Evolutionary conservation across 1,284 basidiomycete genomes (phyloP).

Genomic region (Cryptococcus sp.): DNA sequence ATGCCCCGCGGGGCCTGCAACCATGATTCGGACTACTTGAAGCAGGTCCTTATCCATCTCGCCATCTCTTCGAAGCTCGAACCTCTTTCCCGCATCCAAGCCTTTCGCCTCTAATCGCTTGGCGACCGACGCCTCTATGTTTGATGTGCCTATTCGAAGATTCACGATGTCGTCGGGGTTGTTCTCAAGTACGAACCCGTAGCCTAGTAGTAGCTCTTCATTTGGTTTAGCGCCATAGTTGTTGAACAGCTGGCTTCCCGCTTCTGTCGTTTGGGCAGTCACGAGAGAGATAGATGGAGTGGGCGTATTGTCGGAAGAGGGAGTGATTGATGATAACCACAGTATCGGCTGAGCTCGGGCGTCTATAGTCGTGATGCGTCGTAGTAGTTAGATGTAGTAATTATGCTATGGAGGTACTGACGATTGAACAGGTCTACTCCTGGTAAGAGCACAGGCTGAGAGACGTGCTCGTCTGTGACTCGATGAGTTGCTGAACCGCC

Average conservation of each 20-base stretch:
- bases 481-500: conserved; percentile 16
- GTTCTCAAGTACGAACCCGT: conserved; percentile 73
- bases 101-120: conserved; percentile 26
- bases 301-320: conserved; percentile 11
- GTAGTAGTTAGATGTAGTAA: no score
- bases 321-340: conserved; percentile 65
- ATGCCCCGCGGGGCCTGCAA: conserved; percentile 17
- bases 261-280: conserved; percentile 42
- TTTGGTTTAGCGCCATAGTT: conserved; percentile 68
- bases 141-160: conserved; percentile 66
- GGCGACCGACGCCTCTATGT: conserved; percentile 10
- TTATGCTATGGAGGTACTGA: conserved; percentile 11
- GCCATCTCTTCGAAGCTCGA: conserved; percentile 65
- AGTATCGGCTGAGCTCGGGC: conserved; percentile 68
- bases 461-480: conserved; percentile 46
- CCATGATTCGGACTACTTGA: conserved; percentile 56
- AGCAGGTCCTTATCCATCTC: conserved; percentile 63
- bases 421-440: conserved; percentile 85
- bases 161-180: conserved; percentile 84
- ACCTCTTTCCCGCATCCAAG: conserved; percentile 54
- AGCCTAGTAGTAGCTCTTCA: conserved; percentile 80
- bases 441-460: conserved; percentile 77
- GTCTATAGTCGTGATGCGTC: conserved; percentile 18
- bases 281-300: conserved; percentile 35
- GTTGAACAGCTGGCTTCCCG: conserved; percentile 73